Base-by-base conservation (phyloP, 2,329 filamentous ascomycete species). In the Xylaria multiplex region DNA sequence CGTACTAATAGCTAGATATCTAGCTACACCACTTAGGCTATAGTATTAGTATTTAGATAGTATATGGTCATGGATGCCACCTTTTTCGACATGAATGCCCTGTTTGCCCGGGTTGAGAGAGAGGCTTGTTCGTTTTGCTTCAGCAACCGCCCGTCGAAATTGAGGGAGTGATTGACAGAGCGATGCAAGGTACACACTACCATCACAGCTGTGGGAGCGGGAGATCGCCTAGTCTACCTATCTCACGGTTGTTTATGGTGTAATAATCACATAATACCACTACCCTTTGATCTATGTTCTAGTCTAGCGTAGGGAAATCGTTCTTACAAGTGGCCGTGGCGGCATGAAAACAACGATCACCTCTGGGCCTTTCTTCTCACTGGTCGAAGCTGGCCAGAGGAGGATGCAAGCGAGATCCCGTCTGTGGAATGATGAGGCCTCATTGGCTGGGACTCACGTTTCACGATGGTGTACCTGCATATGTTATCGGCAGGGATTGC, bases 381-480 rank as follows among this genome's bases (percentile, higher is more conserved):
- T 66, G 62, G 59, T 54, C 35, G 27, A 27, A 37, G 37, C 37
- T 9, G 11, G 11, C 27, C 27, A 37, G 11, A 37, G 35, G 35
- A n/a, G 24, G n/a, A 58, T 48, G 57, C 27, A 55, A 55, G 13
- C 24, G 48, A 45, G 57, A 55, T 49, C 60, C 35, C 13, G 55
- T 24, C 50, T 35, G 30, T 27, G 32, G 16, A 37, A 16, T 19
- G 35, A 16, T 14, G 30, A 6, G n/a, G 43, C 24, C 24, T 48
- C 48, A 70, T 76, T 76, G 75, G 74, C 55, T 43, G 24, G 43
- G 52, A 55, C 60, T 54, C 37, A 54, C 66, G 75, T 77, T 75
- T 76, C 75, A 76, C 75, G 64, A 74, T 72, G 69, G 58, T 66
- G 74, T 76, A 76, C 75, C 75, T 77, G 75, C 75, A 70, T 76